Evolutionary conservation across 768 basidiomycete genomes (phyloP).

Genomic region (Boletus reticulatus): DNA sequence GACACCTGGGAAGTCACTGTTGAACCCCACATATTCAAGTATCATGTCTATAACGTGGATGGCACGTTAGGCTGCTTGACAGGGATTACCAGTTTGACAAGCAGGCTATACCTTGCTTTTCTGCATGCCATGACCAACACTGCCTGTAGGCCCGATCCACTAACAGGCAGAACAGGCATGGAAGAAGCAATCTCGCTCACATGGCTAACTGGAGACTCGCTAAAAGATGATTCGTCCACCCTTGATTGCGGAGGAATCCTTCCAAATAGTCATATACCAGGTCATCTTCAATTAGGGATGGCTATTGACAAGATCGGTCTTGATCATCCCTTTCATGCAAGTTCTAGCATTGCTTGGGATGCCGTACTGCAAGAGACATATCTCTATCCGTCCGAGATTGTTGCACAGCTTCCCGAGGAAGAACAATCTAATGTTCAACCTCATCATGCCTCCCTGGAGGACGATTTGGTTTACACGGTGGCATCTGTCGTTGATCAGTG

Average conservation of each 20-base stretch:
- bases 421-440: neutral
- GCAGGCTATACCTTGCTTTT: neutral
- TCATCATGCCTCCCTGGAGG: neutral
- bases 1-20: too few relatives aligned
- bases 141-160: neutral
- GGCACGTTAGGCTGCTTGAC: neutral
- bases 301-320: neutral
- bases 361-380: neutral
- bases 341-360: neutral
- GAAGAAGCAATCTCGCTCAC: neutral
- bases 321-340: too few relatives aligned
- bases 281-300: neutral
- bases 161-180: neutral
- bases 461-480: neutral
- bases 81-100: neutral
- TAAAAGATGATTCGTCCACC: too few relatives aligned
- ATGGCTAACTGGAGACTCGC: neutral
- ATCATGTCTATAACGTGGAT: neutral
- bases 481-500: neutral
- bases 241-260: too few relatives aligned
- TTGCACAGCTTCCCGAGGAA: neutral
- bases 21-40: too few relatives aligned
- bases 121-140: neutral
- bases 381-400: neutral
- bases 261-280: too few relatives aligned